Base-by-base conservation (phyloP, 2,329 filamentous ascomycete genomes). In the Elsinoe batatas region DNA sequence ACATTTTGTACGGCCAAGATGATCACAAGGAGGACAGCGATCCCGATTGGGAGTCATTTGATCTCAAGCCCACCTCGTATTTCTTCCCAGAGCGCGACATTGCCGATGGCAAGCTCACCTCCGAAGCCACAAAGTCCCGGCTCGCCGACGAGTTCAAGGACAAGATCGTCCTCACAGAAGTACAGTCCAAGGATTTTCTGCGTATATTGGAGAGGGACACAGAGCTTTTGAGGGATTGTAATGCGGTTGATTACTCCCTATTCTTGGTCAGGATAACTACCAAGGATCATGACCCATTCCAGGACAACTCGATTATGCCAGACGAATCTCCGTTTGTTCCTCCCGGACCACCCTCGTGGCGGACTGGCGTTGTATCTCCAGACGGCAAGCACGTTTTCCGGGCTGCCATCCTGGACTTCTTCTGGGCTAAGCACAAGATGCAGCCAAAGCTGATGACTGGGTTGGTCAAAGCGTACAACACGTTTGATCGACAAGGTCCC, bases 61-160 rank as follows among this genome's bases (percentile, higher is more conserved):
- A 89, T 58, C 76, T 89, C 49, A 90, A 90, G 64, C 86, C 86
- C 0, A 80, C 78, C 18, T 79, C 81, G 57, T 89, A 88, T 69
- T 89, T 89, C 71, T 88, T 83, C 64, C 86, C 86, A 0, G 85
- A 89, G 64, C 73, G 85, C 5, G 86, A 89, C 61, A 76, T 89
- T 10, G 79, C 84, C 0, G 79, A 80, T 1, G 84, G 84, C 0
- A 72, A 70, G 1, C 70, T 90, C 1, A 78, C 81, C 0, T 81
- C 81, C 3, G 76, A 87, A 49, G 80, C 79, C 1, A 84, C 84
- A 5, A 83, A 84, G 64, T 78, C 78, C 17, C 79, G 79, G 54
- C 74, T 89, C 1, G 79, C 83, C 15, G 84, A 88, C 63, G 74
- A 81, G 36, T 88, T 88, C 61, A 71, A 80, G 5, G 84, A 83